A percentile compares a stretch with the other conserved stretches of the same genome.
Evolutionary conservation across 2,329 filamentous ascomycete species (phyloP).

Genomic region (Fusarium mangiferae): DNA sequence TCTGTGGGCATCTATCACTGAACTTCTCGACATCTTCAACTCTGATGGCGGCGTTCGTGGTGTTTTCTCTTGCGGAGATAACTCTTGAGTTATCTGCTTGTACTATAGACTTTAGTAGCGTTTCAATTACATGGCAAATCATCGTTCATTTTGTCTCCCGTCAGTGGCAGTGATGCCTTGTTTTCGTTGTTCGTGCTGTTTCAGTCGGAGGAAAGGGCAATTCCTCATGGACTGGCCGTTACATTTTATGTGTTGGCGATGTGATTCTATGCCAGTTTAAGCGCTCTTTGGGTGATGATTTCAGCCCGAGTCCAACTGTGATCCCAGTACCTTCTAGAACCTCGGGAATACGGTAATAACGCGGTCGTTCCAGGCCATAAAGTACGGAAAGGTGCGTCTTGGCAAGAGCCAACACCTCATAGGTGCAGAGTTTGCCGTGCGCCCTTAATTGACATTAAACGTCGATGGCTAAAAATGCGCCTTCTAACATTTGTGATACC

Average conservation of each 20-base stretch:
- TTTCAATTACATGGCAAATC: not conserved
- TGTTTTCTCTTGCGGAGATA: constrained; percentile 40
- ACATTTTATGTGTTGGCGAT: too few relatives aligned
- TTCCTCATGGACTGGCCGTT: rapidly evolving
- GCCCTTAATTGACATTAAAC: not conserved
- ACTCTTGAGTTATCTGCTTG: constrained; percentile 2
- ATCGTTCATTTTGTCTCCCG: rapidly evolving
- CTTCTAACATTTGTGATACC: not conserved
- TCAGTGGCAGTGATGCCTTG: rapidly evolving
- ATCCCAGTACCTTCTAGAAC: rapidly evolving
- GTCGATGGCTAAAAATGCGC: not conserved
- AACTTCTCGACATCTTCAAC: constrained; percentile 38
- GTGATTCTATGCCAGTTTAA: too few relatives aligned
- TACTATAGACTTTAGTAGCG: not conserved
- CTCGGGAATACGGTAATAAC: not conserved
- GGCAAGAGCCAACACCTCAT: too few relatives aligned
- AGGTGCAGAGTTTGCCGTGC: not conserved
- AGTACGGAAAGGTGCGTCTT: not conserved
- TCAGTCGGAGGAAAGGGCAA: rapidly evolving
- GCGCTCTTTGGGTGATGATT: too few relatives aligned
- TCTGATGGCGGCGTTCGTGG: constrained; percentile 25
- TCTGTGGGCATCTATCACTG: constrained; percentile 41
- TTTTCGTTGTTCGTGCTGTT: rapidly evolving
- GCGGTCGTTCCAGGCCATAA: rapidly evolving
- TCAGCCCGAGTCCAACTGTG: too few relatives aligned